Evolutionary conservation across 495 filamentous ascomycete genomes (phyloP), one percentile per base, ranked within the genome.

Genomic region (Tuber calosporum): DNA sequence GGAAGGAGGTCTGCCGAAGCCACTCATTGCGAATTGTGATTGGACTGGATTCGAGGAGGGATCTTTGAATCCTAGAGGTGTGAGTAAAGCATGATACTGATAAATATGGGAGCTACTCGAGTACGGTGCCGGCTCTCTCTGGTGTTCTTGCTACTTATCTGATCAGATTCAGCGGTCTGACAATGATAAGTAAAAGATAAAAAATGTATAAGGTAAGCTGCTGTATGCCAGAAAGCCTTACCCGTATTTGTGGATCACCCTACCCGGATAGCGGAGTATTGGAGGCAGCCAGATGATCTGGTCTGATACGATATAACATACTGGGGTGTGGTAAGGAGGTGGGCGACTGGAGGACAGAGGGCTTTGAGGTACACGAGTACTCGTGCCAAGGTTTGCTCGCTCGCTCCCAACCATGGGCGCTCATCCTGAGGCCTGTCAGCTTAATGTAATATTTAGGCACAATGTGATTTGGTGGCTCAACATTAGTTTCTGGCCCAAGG

Each of bases 1-100:
- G 7, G 79, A 81, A 42, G 79, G 79, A 69, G 79, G 79, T 11
- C 79, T 79, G 40, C 79, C 79, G 58, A 81, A 81, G 67, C 79
- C 79, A 39, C 79, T 82, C 79, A 81, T 81, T 62, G 45, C 74
- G 71, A 22, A 40, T 36, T 20, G 69, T 17, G 22, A 40, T 62
- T 42, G 26, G 36, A 41, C 13, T 66, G 7, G 9, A 20, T 39
- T 42, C 39, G 7, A 26, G 7, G 26, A 62, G 26, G 26, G 53
- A 62, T 62, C 20, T 53, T 53, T 53, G 37, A 72, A n/a, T 67
- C 34, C 41, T 62, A 30, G 34, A 17, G 26, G 1, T 69, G 19
- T 53, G 39, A 26, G 73, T 67, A 38, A 6, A 0, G 38, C 9
- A 39, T 39, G 38, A 39, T 39, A 39, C 38, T 39, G 1, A n/a